phyloP scores from a whole-genome alignment of 352 stramenopile genomes.

The Phytophthora podocarpi region DNA sequence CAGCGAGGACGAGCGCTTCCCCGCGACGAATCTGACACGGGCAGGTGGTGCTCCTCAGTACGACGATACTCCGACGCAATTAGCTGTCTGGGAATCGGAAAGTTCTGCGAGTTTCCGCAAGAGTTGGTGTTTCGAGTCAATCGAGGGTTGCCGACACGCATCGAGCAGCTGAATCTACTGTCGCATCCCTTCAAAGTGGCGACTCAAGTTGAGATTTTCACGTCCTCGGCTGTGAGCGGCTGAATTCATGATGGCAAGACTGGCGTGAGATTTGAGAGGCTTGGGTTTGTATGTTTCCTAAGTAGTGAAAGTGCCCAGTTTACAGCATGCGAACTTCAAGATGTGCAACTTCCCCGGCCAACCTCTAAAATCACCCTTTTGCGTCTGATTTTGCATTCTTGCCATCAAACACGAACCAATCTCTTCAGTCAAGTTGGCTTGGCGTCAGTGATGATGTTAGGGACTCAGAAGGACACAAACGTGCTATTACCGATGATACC shows the following conservation, averaged over 20 bases:
- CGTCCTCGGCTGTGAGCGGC: not conserved
- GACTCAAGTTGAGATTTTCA: constrained; percentile 56
- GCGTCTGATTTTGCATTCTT: constrained; percentile 49
- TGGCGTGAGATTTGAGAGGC: constrained; percentile 32
- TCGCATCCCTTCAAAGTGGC: constrained; percentile 51
- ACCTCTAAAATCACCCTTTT: constrained; percentile 36
- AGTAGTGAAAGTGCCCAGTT: constrained; percentile 29
- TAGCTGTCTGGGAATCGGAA: constrained; percentile 50
- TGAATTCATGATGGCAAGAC: constrained; percentile 12
- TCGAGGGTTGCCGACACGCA: constrained; percentile 16
- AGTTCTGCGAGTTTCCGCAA: constrained; percentile 69
- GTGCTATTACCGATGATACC: constrained; percentile 18
- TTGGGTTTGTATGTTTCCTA: constrained; percentile 51
- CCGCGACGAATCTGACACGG: constrained; percentile 20
- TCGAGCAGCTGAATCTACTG: constrained; percentile 37
- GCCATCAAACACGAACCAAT: constrained; percentile 48
- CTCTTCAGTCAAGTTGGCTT: constrained; percentile 62
- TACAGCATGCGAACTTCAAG: constrained; percentile 55
- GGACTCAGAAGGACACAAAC: not conserved
- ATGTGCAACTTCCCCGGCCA: constrained; percentile 33
- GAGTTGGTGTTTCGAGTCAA: constrained; percentile 58
- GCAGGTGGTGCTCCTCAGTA: not conserved
- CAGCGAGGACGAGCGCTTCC: constrained; percentile 39
- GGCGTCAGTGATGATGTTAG: constrained; percentile 32
- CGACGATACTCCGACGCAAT: too few species aligned